Base-by-base conservation (phyloP, 768 basidiomycete genomes). In the Lactifluus rugatus region DNA sequence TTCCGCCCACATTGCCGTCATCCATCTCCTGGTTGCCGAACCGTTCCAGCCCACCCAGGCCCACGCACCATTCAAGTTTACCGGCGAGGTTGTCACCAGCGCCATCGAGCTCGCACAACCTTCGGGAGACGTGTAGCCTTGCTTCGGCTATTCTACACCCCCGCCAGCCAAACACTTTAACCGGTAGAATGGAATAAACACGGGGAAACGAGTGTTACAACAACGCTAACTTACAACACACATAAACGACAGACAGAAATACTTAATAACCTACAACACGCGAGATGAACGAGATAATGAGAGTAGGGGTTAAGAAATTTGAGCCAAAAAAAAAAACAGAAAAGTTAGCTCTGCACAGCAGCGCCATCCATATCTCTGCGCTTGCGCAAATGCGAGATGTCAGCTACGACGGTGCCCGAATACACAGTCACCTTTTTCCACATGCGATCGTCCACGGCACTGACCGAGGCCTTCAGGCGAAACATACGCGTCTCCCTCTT, bases 401-500 rank as follows among this genome's bases (percentile, higher is more conserved):
- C 63, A 44, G 53, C 61, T 17, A 64, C 48, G 9, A 58, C 56
- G 8, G 61, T 55, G 37, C 61, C 61, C 51, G 61, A 58, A 47
- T 41, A 42, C 16, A 62, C 28, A 23, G 48, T 50, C 25, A 56
- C 62, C 54, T 47, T 59, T 47, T 54, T 56, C 50, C 53, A 54
- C 61, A 62, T 56, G 46, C 57, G 54, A 44, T 64, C 61, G 13
- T 64, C 63, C 21, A 62, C 53, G 57, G 48, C 47, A 31, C 23
- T 46, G 14, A 54, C 51, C 32, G 48, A 49, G 6, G 63, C 63
- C 42, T 41, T 50, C 44, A 64, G 28, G 14, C 57, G 53, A 39
- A 64, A 64, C 61, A 64, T 64, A 21, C 61, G 57, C 48, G 57
- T 59, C 36, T 64, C 61, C 19, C 51, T 51, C 61, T 62, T 62